These are phyloP conservation scores for Ajuga reptans DNA, from an alignment of 305 asterid species.

Conservation along the genomic window DNA sequence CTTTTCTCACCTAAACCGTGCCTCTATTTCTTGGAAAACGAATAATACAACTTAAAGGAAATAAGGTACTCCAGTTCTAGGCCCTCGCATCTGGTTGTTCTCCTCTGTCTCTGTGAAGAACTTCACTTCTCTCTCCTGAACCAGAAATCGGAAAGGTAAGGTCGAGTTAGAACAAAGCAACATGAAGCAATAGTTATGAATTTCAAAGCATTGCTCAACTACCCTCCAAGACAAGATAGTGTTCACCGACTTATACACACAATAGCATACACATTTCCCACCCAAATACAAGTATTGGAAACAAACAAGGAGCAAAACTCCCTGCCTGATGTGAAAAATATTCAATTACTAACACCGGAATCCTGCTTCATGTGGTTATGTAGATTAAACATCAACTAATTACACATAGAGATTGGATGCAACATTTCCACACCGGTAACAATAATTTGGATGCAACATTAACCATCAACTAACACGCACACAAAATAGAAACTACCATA, in stretches of 20 bases:
- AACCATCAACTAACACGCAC: too few species aligned
- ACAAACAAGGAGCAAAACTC: neutral
- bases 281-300: neutral
- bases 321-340: neutral
- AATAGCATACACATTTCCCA: too few species aligned
- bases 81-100: constrained; percentile 99
- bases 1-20: neutral
- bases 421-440: too few species aligned
- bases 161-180: neutral
- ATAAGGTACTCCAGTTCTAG: constrained; percentile 95
- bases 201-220: neutral
- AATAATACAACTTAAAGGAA: constrained; percentile 41
- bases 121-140: constrained; percentile 85
- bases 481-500: constrained; percentile 44
- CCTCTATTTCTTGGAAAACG: neutral
- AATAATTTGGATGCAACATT: too few species aligned
- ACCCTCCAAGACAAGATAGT: neutral
- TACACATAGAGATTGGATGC: neutral
- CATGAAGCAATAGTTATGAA: neutral
- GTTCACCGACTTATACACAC: too few species aligned
- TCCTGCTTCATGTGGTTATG: neutral
- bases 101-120: constrained; percentile 98
- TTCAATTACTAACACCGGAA: neutral
- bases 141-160: neutral
- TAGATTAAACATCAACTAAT: neutral